phyloP scores from a whole-genome alignment of 2,329 filamentous ascomycete species.

The Massarina eburnea region DNA sequence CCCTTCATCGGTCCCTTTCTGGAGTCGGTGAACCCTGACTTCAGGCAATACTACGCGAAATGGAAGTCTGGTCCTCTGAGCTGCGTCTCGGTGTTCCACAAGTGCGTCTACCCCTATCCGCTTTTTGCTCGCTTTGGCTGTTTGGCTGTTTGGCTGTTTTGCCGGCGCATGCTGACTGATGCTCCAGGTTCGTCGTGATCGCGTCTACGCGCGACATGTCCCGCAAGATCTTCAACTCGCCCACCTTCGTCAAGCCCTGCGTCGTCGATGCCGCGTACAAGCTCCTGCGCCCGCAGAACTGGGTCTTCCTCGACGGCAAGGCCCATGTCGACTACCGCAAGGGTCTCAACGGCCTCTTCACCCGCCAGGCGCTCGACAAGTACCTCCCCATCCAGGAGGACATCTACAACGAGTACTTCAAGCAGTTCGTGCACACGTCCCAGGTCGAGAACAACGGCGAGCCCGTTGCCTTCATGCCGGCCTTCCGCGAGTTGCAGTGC shows the following conservation, averaged over 20 bases:
- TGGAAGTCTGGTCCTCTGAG: slow-evolving; percentile 90
- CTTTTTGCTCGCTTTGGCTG: too few species aligned
- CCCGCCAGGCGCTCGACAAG: slow-evolving; percentile 78
- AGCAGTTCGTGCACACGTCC: slow-evolving; percentile 74
- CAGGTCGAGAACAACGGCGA: slow-evolving; percentile 67
- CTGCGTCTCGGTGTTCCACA: slow-evolving; percentile 99
- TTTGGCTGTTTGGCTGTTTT: too few species aligned
- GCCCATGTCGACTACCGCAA: slow-evolving; percentile 96
- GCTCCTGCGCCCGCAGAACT: slow-evolving; percentile 87
- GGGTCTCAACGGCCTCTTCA: slow-evolving; percentile 92
- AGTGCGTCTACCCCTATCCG: slow-evolving; percentile 58
- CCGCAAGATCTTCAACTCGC: slow-evolving; percentile 95
- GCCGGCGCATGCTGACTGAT: slow-evolving; percentile 19
- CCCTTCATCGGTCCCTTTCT: slow-evolving; percentile 84
- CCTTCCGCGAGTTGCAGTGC: slow-evolving; percentile 93
- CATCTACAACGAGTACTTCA: slow-evolving; percentile 85
- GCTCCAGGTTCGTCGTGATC: slow-evolving; percentile 86
- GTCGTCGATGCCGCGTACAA: slow-evolving; percentile 94
- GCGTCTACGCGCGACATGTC: slow-evolving; percentile 93
- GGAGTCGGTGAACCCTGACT: slow-evolving; percentile 87
- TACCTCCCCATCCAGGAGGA: slow-evolving; percentile 94
- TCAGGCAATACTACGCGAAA: slow-evolving; percentile 86
- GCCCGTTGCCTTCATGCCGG: slow-evolving; percentile 83
- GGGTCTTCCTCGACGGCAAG: slow-evolving; percentile 96
- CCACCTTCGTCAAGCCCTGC: slow-evolving; percentile 87